Percentiles rank a stretch among this genome's conserved stretches.
phyloP scores from a whole-genome alignment of 345 rosid species.

The Lepidium didymum region DNA sequence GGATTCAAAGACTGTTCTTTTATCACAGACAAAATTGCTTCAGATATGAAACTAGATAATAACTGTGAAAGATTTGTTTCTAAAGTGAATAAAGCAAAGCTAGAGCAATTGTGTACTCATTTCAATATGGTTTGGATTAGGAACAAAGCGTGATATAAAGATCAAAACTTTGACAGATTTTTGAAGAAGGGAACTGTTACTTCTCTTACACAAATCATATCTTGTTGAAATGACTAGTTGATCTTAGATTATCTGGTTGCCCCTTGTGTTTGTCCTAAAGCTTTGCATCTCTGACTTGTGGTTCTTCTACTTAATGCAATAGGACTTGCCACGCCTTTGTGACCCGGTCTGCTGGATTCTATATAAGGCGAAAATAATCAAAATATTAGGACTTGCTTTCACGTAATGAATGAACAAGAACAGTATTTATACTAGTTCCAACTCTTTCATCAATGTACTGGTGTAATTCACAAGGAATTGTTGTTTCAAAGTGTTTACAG shows the following conservation, averaged over 20 bases:
- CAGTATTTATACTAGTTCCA: neutral
- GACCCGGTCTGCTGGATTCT: conserved; percentile 42
- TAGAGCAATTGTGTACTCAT: neutral
- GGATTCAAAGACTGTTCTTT: neutral
- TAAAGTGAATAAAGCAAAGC: neutral
- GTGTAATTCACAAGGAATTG: conserved; percentile 4
- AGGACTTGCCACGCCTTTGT: conserved; percentile 91
- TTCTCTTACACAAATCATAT: neutral
- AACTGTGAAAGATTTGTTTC: neutral
- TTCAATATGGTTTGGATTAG: neutral
- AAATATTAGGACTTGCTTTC: conserved; percentile 8
- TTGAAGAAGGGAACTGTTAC: neutral
- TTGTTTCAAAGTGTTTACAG: neutral
- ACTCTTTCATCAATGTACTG: neutral
- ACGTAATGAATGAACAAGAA: conserved; percentile 20
- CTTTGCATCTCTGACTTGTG: conserved; percentile 23
- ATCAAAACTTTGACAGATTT: neutral
- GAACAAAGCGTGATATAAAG: neutral
- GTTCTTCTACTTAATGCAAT: conserved; percentile 37
- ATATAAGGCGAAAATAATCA: conserved; percentile 27
- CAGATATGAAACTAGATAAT: neutral
- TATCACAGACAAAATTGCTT: neutral
- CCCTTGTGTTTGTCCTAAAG: neutral
- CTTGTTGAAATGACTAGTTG: neutral
- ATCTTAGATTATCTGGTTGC: neutral